phyloP scores from a whole-genome alignment of 768 basidiomycete species.

The Ramaria rubella region DNA sequence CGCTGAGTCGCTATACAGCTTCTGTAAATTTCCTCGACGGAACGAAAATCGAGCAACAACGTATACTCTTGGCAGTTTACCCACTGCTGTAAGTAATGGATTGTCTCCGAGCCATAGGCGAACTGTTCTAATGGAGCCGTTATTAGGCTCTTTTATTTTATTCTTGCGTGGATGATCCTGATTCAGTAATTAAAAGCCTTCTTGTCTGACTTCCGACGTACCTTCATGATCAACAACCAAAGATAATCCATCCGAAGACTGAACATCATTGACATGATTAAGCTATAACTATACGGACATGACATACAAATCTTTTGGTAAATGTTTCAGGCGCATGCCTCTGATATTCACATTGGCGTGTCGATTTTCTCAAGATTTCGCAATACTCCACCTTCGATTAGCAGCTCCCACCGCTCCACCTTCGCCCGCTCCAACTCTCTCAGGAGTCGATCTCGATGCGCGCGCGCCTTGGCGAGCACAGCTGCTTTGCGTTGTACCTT shows the following conservation, averaged over 20 bases:
- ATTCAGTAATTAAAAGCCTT: slow-evolving; percentile 54
- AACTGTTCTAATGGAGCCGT: not conserved
- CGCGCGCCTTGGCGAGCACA: slow-evolving; percentile 46
- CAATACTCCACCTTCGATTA: slow-evolving; percentile 62
- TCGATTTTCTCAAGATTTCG: slow-evolving; percentile 36
- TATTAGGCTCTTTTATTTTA: slow-evolving; percentile 81
- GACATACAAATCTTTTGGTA: not conserved
- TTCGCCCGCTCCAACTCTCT: slow-evolving; percentile 54
- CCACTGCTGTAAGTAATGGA: slow-evolving; percentile 71
- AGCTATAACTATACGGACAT: not conserved
- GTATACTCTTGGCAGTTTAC: slow-evolving; percentile 90
- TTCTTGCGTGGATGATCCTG: slow-evolving; percentile 95
- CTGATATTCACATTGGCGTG: not conserved
- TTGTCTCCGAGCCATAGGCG: slow-evolving; percentile 11
- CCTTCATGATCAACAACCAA: not conserved
- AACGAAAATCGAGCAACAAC: slow-evolving; percentile 85
- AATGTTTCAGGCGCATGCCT: not conserved
- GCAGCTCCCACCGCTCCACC: slow-evolving; percentile 66
- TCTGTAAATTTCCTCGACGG: slow-evolving; percentile 95
- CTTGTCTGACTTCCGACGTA: not conserved
- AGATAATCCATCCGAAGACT: not conserved
- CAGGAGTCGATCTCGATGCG: slow-evolving; percentile 44
- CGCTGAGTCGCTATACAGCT: slow-evolving; percentile 39
- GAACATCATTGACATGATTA: not conserved
- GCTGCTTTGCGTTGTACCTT: slow-evolving; percentile 32